Evolutionary conservation across 1,284 basidiomycete species (phyloP).

Genomic region (Stygiomarasmius scandens): DNA sequence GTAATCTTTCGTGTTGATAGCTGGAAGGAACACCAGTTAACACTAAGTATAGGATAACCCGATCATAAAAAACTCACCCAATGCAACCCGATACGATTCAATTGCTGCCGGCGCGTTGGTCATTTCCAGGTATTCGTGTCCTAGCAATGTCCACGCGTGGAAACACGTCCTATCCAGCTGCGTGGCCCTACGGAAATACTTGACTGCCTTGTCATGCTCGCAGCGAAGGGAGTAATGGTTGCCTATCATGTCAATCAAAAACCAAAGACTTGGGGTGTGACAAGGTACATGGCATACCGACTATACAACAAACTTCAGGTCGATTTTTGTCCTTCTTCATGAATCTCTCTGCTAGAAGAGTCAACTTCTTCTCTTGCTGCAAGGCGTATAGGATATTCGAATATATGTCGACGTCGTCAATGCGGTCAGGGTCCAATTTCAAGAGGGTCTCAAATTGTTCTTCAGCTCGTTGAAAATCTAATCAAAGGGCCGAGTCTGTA

Average conservation of each 20-base stretch:
- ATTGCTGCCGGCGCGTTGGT: constrained; percentile 99
- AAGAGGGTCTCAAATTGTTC: constrained; percentile 83
- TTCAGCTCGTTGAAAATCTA: constrained; percentile 88
- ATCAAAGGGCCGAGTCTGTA: constrained; percentile 6
- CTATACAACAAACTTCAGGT: constrained; percentile 93
- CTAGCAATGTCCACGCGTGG: constrained; percentile 99
- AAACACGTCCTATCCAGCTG: constrained; percentile 94
- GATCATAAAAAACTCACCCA: constrained; percentile 41
- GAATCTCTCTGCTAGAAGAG: constrained; percentile 91
- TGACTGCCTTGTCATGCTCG: constrained; percentile 95
- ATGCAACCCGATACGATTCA: constrained; percentile 94
- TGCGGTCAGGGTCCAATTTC: constrained; percentile 81
- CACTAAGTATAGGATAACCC: neutral
- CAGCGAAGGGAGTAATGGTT: constrained; percentile 94
- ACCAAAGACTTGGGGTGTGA: neutral
- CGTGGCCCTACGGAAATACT: constrained; percentile 93
- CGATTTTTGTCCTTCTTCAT: constrained; percentile 86
- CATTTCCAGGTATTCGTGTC: constrained; percentile 98
- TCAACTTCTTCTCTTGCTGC: constrained; percentile 86
- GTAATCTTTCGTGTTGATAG: constrained; percentile 96
- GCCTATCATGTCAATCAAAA: constrained; percentile 59
- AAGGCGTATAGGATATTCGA: constrained; percentile 98
- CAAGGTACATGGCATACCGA: constrained; percentile 61
- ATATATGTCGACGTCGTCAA: constrained; percentile 96
- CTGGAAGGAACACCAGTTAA: constrained; percentile 38